Evolutionary conservation across 768 basidiomycete species (phyloP), one percentile per base, ranked within the genome.

Genomic region (Suillus hirtellus): DNA sequence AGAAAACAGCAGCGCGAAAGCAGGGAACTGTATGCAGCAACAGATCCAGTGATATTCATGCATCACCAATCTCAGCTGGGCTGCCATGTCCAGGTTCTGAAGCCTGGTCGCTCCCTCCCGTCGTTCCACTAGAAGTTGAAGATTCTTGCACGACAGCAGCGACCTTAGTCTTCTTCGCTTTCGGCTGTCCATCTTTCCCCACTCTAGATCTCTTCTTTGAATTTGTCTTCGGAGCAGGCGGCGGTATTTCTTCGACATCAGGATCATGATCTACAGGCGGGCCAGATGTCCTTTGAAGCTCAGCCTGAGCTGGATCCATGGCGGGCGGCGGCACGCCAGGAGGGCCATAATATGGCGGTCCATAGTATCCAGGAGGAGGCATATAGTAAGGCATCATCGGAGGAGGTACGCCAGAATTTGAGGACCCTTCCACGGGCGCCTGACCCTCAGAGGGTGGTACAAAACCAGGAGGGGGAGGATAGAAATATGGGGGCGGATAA

Each of bases 381-480:
- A 79, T 21, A 54, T 78, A 80, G 65, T 78, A 79, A 4, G 76
- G 66, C 6, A 76, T 71, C 66, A 73, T 71, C 12, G 74, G 69
- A 40, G 71, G 71, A 44, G 75, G 74, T 37, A 12, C 65, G 6
- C 67, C 66, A 63, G 71, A 75, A 19, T 74, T 78, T 6, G 74
- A 60, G 3, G 68, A 58, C 7, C 75, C 74, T 5, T 80, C 79
- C 8, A 72, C 56, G 50, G 72, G 60, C 27, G 75, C 56, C 12
- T 75, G 77, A 3, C 72, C 78, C 19, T 82, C 80, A 0, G 76
- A 70, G 6, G 77, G 72, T 0, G 76, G 73, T 27, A 79, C 69
- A 66, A 81, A 81, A 2, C 78, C 78, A n/a, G 77, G 76, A 1
- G 77, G 79, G 3, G 73, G 69, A 2, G 81, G 79, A 63, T 79